phyloP scores from a whole-genome alignment of 2,329 filamentous ascomycete genomes.

The Dendryphion nanum region DNA sequence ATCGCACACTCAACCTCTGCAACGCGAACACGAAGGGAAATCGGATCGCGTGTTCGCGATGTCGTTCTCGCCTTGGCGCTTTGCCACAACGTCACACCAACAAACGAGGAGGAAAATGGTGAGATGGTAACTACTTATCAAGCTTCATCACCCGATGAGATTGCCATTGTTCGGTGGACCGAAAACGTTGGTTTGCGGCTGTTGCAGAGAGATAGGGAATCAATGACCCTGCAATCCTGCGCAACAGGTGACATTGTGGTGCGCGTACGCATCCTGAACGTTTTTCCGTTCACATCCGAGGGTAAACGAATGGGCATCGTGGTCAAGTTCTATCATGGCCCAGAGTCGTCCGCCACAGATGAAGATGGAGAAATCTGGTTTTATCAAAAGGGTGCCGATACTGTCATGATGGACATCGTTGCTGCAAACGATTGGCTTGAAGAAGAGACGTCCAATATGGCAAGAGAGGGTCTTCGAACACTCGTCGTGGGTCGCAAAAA shows the following conservation, averaged over 20 bases:
- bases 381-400: conserved; percentile 97
- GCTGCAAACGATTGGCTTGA: conserved; percentile 97
- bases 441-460: conserved; percentile 99
- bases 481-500: conserved; percentile 92
- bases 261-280: conserved; percentile 82
- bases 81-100: conserved; percentile 96
- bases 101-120: conserved; percentile 78
- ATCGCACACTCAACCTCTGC: conserved; percentile 61
- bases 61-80: conserved; percentile 88
- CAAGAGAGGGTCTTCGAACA: conserved; percentile 88
- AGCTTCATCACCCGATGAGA: conserved; percentile 95
- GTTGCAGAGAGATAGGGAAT: conserved; percentile 79
- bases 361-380: conserved; percentile 87
- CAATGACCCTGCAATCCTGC: conserved; percentile 77
- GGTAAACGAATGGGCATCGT: conserved; percentile 98
- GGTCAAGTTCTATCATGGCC: conserved; percentile 68
- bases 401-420: conserved; percentile 95
- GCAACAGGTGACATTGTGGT: conserved; percentile 73
- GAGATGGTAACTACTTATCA: conserved; percentile 81
- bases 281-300: conserved; percentile 97
- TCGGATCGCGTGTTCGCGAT: conserved; percentile 88
- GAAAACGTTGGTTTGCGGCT: conserved; percentile 87
- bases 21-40: conserved; percentile 86
- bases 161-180: conserved; percentile 95
- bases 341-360: conserved; percentile 43